phyloP scores from a whole-genome alignment of 2,329 filamentous ascomycete species.

The Penicillium sp. region DNA sequence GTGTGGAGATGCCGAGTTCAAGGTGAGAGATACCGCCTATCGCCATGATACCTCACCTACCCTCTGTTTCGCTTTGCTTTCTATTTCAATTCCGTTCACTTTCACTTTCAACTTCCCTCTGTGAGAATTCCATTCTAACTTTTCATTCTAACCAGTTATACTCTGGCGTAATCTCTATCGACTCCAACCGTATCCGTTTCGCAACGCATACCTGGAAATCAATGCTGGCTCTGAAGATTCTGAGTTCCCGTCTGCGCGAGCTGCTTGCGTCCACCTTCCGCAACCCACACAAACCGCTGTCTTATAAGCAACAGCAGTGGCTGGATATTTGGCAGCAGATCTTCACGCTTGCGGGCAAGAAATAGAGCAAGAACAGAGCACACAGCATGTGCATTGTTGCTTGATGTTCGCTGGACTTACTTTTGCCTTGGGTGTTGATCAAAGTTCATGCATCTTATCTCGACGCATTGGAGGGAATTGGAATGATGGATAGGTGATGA shows the following conservation, averaged over 20 bases:
- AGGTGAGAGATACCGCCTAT: conserved; percentile 54
- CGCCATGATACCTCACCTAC: background rate
- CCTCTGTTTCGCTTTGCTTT: background rate
- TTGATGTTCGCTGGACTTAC: background rate
- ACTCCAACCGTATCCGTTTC: conserved; percentile 84
- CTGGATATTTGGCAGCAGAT: conserved; percentile 72
- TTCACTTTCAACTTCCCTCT: background rate
- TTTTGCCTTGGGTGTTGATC: background rate
- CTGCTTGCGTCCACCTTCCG: conserved; percentile 69
- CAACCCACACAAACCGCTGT: conserved; percentile 42
- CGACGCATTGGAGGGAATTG: background rate
- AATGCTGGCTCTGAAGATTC: conserved; percentile 81
- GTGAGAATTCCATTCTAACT: background rate
- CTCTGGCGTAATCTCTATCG: conserved; percentile 81
- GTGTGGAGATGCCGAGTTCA: conserved; percentile 85
- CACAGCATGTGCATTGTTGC: background rate
- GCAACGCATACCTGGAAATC: conserved; percentile 85
- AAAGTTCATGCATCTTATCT: background rate
- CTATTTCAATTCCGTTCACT: background rate
- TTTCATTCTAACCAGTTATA: conserved; percentile 62
- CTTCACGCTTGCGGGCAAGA: conserved; percentile 50
- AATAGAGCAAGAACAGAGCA: background rate
- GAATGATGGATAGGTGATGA: background rate
- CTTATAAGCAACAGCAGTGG: conserved; percentile 71
- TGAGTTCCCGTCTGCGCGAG: conserved; percentile 73